Conservation (phyloP, 176 grass and related monocot species). For the Musa troglodytarum region DNA sequence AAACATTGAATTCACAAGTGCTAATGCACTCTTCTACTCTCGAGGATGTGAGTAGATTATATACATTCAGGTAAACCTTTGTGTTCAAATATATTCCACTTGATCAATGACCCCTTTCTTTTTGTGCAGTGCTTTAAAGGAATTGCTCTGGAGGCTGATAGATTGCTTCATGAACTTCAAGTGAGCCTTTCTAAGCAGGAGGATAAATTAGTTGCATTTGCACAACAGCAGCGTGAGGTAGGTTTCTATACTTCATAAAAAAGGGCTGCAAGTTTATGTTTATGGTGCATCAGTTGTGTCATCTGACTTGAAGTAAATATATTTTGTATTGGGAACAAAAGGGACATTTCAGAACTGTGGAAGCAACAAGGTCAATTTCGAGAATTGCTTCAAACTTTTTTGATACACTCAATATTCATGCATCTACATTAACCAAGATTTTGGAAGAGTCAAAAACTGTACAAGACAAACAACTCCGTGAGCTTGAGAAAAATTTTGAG, state of each 20-base stretch:
- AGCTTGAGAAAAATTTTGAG: constrained; percentile 99
- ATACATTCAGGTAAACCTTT: constrained; percentile 18
- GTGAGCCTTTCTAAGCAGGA: constrained; percentile 69
- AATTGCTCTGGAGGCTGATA: constrained; percentile 75
- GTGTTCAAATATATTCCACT: constrained; percentile 17
- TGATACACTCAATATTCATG: constrained; percentile 67
- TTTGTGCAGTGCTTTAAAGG: constrained; percentile 67
- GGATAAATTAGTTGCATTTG: constrained; percentile 67
- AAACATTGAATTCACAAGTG: constrained; percentile 83
- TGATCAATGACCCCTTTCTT: constrained; percentile 30
- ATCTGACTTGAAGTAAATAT: constrained; percentile 15
- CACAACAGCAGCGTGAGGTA: constrained; percentile 79
- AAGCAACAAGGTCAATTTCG: constrained; percentile 80
- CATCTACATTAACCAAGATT: constrained; percentile 67
- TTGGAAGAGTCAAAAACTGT: constrained; percentile 76
- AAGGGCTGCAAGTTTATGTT: background rate
- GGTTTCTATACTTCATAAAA: constrained; percentile 15
- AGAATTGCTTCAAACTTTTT: constrained; percentile 71
- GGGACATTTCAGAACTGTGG: constrained; percentile 77
- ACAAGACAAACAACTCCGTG: constrained; percentile 77
- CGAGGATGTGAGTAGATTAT: constrained; percentile 60
- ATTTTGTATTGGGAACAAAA: constrained; percentile 24
- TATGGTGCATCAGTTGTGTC: background rate
- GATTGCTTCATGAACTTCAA: constrained; percentile 71
- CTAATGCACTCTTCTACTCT: constrained; percentile 58